Evolutionary conservation across 148 eudicot genomes (phyloP).

Genomic region (Spergularia bocconei): DNA sequence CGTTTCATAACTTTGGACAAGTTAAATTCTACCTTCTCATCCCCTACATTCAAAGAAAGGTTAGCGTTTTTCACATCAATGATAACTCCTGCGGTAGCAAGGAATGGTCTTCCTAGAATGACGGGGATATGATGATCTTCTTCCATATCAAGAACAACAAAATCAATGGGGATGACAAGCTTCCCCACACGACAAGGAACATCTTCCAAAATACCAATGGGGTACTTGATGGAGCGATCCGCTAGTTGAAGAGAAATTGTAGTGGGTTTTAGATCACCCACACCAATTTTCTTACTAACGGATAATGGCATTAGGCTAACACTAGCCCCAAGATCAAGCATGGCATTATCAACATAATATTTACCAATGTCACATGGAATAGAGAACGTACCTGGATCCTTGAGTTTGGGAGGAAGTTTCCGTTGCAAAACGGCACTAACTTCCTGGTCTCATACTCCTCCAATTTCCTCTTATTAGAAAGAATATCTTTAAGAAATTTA

Average conservation of each 20-base stretch:
- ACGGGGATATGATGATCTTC: background rate
- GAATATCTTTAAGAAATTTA: too few relatives aligned
- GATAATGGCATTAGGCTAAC: constrained; percentile 1
- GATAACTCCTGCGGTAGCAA: too few relatives aligned
- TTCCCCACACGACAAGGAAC: background rate
- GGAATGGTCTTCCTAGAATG: too few relatives aligned
- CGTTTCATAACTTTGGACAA: too few relatives aligned
- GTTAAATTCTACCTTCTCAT: too few relatives aligned
- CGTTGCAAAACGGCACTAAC: background rate
- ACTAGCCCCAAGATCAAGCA: constrained; percentile 1
- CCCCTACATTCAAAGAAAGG: too few relatives aligned
- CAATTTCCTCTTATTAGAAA: background rate
- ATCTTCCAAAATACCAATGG: background rate
- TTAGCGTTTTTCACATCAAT: too few relatives aligned
- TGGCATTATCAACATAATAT: background rate
- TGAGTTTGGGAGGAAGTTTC: background rate
- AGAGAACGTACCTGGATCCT: background rate
- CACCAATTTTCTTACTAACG: background rate
- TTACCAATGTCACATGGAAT: background rate
- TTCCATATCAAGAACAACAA: background rate
- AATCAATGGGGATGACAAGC: background rate
- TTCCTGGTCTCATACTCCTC: background rate
- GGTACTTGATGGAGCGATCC: background rate
- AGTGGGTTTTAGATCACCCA: background rate
- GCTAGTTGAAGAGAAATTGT: constrained; percentile 1